These are phyloP conservation scores for Candida alai DNA, from an alignment of 805 yeast genomes.

Conservation along the genomic window DNA sequence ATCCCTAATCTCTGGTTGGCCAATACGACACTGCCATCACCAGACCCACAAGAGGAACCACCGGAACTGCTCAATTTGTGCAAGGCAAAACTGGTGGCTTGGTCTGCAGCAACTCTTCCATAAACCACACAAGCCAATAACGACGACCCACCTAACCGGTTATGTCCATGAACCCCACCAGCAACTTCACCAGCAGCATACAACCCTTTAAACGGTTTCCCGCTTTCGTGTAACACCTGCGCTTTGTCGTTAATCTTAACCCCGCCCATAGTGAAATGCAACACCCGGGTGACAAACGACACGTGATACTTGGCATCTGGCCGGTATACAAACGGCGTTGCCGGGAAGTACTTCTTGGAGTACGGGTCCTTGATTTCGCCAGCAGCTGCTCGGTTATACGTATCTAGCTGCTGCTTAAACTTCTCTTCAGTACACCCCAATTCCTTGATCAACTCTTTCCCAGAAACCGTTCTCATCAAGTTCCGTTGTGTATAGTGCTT, in stretches of 20 bases:
- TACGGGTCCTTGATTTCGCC: constrained; percentile 40
- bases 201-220: constrained; percentile 29
- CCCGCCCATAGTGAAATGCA: constrained; percentile 75
- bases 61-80: constrained; percentile 27
- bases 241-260: constrained; percentile 50
- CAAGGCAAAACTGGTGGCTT: constrained; percentile 31
- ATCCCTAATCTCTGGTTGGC: constrained; percentile 37
- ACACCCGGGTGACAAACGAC: constrained; percentile 53
- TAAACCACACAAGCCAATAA: constrained; percentile 43
- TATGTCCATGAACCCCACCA: constrained; percentile 46
- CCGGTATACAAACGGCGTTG: constrained; percentile 38
- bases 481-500: constrained; percentile 56
- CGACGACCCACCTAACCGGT: constrained; percentile 41
- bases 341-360: constrained; percentile 48
- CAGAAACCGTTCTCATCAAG: constrained; percentile 46
- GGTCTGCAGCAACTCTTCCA: constrained; percentile 42
- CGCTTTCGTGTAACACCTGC: constrained; percentile 34
- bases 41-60: too few species aligned
- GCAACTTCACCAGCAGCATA: constrained; percentile 45
- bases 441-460: constrained; percentile 41
- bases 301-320: constrained; percentile 41
- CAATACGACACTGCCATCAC: constrained; percentile 11
- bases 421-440: constrained; percentile 25
- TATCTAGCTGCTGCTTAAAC: constrained; percentile 30
- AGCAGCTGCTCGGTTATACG: constrained; percentile 39